Evolutionary conservation across 1,139 yeast genomes (phyloP).

Genomic region (Candida sanyaensis): DNA sequence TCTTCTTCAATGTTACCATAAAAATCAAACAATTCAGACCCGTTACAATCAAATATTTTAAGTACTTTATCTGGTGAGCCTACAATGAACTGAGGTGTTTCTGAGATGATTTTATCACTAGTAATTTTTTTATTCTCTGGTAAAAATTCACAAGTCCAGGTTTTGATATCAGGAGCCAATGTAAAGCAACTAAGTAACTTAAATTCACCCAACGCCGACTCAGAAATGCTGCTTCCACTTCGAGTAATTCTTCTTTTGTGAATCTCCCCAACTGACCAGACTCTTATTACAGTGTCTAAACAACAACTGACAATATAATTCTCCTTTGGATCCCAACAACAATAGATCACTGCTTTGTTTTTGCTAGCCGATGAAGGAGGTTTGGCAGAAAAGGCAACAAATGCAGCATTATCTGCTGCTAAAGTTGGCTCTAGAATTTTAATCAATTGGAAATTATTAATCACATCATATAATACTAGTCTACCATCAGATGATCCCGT

Average conservation of each 20-base stretch:
- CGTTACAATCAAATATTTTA: constrained; percentile 56
- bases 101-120: constrained; percentile 8
- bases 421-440: constrained; percentile 35
- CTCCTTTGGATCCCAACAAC: constrained; percentile 74
- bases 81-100: constrained; percentile 58
- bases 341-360: constrained; percentile 63
- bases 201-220: constrained; percentile 11
- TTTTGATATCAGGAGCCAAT: constrained; percentile 41
- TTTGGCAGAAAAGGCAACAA: constrained; percentile 28
- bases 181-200: constrained; percentile 38
- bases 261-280: constrained; percentile 60
- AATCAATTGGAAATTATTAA: constrained; percentile 49
- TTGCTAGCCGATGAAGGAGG: constrained; percentile 18
- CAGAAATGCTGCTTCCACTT: constrained; percentile 5
- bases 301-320: constrained; percentile 67
- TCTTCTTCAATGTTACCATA: constrained; percentile 40
- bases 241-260: constrained; percentile 20
- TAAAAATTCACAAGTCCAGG: constrained; percentile 76
- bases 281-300: constrained; percentile 62
- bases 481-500: constrained; percentile 74
- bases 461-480: constrained; percentile 67
- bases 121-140: constrained; percentile 32
- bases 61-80: constrained; percentile 82
- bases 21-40: constrained; percentile 45
- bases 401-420: constrained; percentile 29